A percentile compares a stretch with the other conserved stretches of the same genome.
Evolutionary conservation across 2,329 filamentous ascomycete species (phyloP).

Genomic region (Ophiosphaerella herpotricha): DNA sequence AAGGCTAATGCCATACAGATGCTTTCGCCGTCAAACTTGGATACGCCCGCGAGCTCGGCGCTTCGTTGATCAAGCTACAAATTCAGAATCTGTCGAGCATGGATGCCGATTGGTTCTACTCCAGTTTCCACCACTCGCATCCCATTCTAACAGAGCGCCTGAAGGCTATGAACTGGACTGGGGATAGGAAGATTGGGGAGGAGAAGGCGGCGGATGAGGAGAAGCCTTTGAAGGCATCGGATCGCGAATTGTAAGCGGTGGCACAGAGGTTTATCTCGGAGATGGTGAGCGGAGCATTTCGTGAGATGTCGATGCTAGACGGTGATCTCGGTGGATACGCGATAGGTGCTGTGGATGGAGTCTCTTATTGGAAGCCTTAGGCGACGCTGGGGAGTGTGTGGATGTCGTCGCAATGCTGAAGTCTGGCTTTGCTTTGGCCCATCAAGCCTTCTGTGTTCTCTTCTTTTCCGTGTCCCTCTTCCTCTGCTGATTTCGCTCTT

Average conservation of each 20-base stretch:
- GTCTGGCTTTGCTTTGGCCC: neutral
- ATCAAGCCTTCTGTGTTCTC: slow-evolving; percentile 26
- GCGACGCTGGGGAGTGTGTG: too few species aligned
- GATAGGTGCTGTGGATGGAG: too few species aligned
- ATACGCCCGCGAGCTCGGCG: slow-evolving; percentile 80
- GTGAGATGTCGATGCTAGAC: neutral
- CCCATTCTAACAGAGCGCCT: slow-evolving; percentile 93
- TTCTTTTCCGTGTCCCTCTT: slow-evolving; percentile 43
- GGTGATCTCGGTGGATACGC: slow-evolving; percentile 2
- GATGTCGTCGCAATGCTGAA: too few species aligned
- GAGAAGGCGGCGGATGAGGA: slow-evolving; percentile 59
- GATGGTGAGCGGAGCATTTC: neutral
- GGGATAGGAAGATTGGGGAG: slow-evolving; percentile 60
- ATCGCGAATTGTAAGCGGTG: slow-evolving; percentile 69
- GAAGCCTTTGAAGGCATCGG: slow-evolving; percentile 70
- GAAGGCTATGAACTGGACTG: slow-evolving; percentile 86
- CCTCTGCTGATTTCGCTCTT: slow-evolving; percentile 55
- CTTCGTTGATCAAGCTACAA: slow-evolving; percentile 93
- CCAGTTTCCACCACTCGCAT: slow-evolving; percentile 98
- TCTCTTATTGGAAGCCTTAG: too few species aligned
- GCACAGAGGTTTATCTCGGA: slow-evolving; percentile 1
- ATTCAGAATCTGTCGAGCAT: slow-evolving; percentile 98
- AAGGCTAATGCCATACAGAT: slow-evolving; percentile 56
- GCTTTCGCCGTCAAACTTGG: slow-evolving; percentile 84
- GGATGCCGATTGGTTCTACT: slow-evolving; percentile 98